Evolutionary conservation across 2,329 filamentous ascomycete genomes (phyloP), one percentile per base, ranked within the genome.

Genomic region (Penicillium sp.): DNA sequence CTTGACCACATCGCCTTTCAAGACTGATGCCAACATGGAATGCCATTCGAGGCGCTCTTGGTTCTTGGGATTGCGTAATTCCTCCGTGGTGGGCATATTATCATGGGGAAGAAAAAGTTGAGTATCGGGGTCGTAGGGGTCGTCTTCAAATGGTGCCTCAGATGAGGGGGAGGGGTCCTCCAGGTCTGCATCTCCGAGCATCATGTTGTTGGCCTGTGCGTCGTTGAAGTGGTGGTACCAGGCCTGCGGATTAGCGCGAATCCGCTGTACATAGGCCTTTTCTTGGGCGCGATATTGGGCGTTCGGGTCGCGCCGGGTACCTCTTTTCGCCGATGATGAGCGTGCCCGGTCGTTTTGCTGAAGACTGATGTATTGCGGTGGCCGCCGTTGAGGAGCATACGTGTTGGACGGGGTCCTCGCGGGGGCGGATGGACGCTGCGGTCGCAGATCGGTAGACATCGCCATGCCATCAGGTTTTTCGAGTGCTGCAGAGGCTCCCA

Each of bases 41-140:
- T 99, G 93, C 95, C 95, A 99, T 76, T 99, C 95, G 24, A 99
- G 80, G 45, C 93, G 84, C 75, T 98, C 95, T 59, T 93, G 84
- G 70, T 93, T 97, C 61, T 88, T 86, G 1, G 92, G 90, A 66
- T 97, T 90, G 73, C 90, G 89, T 52, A 98, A 76, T 73, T 99
- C 95, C 68, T 98, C 95, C 24, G 91, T 83, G 3, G 91, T 95
- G 1, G 93, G 93, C 67, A 95, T 90, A 63, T 91, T 85, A 64
- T 95, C 89, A 68, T 97, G 92, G 56, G 91, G 90, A 70, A 96
- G 93, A 68, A 96, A 96, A 72, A 98, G 86, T 70, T 96, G 87
- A 19, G 91, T 93, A 72, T 97, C 93, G 66, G 96, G 90, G 69
- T 97, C 93, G 73, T 93, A 93, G 16, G 87, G 83, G 70, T 96